Evolutionary conservation across 2,329 filamentous ascomycete genomes (phyloP).

Genomic region (Exophiala phaeomuriformis): DNA sequence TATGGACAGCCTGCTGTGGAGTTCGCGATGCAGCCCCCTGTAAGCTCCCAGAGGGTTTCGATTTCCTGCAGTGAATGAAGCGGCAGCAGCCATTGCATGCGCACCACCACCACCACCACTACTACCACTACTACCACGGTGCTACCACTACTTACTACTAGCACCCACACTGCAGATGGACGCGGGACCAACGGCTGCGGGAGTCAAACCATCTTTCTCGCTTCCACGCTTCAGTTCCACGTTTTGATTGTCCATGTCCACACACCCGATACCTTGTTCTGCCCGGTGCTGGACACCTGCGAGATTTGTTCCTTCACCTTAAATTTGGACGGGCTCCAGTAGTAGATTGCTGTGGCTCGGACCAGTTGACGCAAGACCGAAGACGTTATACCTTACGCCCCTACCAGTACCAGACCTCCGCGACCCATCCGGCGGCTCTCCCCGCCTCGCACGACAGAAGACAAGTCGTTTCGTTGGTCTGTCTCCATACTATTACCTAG

Average conservation of each 20-base stretch:
- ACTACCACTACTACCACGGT: no score
- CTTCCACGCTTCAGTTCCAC: background rate
- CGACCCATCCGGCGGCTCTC: background rate
- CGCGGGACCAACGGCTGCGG: background rate
- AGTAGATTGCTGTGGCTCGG: background rate
- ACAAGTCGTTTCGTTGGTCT: background rate
- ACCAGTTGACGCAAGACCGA: background rate
- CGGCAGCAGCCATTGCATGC: no score
- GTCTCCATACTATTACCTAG: background rate
- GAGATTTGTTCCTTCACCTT: background rate
- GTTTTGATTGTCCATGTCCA: background rate
- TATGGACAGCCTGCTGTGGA: no score
- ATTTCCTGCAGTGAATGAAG: no score
- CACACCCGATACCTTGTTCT: conserved; percentile 1
- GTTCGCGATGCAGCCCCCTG: no score
- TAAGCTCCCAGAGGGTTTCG: no score
- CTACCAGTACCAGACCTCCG: background rate
- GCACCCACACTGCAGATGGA: no score
- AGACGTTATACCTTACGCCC: no score
- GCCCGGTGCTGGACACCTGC: conserved; percentile 3
- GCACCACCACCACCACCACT: no score
- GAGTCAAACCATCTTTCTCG: background rate
- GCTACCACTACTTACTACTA: no score
- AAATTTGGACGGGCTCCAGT: background rate
- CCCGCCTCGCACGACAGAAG: background rate